A percentile compares a stretch with the other conserved stretches of the same genome.
Conservation (phyloP, 2,329 filamentous ascomycete genomes). For the Aaosphaeria pasadenensis region DNA sequence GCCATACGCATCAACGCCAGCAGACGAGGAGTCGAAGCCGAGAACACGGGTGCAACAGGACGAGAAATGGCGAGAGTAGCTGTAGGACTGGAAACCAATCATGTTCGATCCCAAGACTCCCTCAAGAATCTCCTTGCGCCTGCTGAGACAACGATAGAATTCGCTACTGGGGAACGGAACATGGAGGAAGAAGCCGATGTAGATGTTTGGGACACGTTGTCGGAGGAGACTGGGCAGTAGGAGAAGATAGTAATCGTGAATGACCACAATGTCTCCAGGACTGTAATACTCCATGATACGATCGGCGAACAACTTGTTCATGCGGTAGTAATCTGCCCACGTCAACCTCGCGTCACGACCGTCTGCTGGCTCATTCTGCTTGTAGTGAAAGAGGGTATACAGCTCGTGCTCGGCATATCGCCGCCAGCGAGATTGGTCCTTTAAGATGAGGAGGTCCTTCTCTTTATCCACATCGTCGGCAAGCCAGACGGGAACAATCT, state of each 20-base stretch:
- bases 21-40: constrained; percentile 81
- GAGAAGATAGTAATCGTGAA: constrained; percentile 93
- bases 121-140: constrained; percentile 85
- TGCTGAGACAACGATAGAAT: constrained; percentile 83
- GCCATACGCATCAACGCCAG: constrained; percentile 85
- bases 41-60: constrained; percentile 91
- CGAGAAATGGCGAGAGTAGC: constrained; percentile 90
- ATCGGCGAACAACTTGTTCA: constrained; percentile 91
- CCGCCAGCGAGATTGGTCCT: constrained; percentile 83
- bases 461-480: constrained; percentile 70
- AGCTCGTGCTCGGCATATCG: constrained; percentile 88
- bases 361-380: constrained; percentile 86
- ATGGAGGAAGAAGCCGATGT: constrained; percentile 93
- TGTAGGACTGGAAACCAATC: constrained; percentile 92
- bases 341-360: constrained; percentile 76
- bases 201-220: constrained; percentile 81
- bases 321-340: constrained; percentile 89
- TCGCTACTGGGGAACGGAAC: constrained; percentile 95
- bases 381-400: constrained; percentile 94
- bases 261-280: constrained; percentile 85
- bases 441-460: constrained; percentile 67
- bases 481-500: constrained; percentile 86
- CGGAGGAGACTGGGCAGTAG: constrained; percentile 85
- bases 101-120: constrained; percentile 89
- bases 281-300: constrained; percentile 85